Conservation (phyloP, 2,329 filamentous ascomycete species). For the Diaporthe ampelina region DNA sequence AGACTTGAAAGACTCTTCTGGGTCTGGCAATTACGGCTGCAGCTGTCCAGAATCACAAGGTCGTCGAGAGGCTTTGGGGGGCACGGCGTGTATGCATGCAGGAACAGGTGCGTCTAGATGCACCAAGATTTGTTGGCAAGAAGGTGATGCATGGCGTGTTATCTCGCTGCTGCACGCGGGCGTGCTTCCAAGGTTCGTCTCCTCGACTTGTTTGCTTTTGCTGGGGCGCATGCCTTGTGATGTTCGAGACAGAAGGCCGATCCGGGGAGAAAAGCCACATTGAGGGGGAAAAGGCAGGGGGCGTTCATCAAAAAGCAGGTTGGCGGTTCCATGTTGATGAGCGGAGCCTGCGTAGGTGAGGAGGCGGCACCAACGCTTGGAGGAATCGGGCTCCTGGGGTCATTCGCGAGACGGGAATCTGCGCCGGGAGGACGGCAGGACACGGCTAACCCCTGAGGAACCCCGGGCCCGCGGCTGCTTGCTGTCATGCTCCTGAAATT, state of each 20-base stretch:
- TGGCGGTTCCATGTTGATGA: conserved; percentile 29
- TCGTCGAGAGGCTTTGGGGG: not conserved
- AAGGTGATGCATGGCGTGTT: conserved; percentile 4
- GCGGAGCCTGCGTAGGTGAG: not conserved
- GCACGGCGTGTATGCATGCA: conserved; percentile 16
- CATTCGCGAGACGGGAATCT: conserved; percentile 11
- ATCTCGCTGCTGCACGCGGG: not conserved
- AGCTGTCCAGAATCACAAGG: conserved; percentile 3
- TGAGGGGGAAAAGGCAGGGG: not conserved
- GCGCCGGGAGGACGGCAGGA: conserved; percentile 19
- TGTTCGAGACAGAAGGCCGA: not conserved
- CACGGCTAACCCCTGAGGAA: conserved; percentile 4
- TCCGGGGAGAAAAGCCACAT: conserved; percentile 2
- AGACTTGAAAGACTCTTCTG: not conserved
- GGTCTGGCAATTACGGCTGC: not conserved
- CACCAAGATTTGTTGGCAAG: conserved; percentile 7
- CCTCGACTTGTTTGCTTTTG: not conserved
- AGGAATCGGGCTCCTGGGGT: not conserved
- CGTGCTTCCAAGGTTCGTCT: too few species aligned
- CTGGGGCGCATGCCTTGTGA: not conserved
- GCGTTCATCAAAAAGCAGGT: conserved; percentile 26
- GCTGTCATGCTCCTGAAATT: conserved; percentile 18
- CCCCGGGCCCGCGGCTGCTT: conserved; percentile 10
- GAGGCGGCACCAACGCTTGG: conserved; percentile 15
- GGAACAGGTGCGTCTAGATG: conserved; percentile 22